A percentile compares a stretch with the other conserved stretches of the same genome.
Conservation (phyloP, 192 early-diverging fungal genomes). For the Blastocladiella britannica region DNA sequence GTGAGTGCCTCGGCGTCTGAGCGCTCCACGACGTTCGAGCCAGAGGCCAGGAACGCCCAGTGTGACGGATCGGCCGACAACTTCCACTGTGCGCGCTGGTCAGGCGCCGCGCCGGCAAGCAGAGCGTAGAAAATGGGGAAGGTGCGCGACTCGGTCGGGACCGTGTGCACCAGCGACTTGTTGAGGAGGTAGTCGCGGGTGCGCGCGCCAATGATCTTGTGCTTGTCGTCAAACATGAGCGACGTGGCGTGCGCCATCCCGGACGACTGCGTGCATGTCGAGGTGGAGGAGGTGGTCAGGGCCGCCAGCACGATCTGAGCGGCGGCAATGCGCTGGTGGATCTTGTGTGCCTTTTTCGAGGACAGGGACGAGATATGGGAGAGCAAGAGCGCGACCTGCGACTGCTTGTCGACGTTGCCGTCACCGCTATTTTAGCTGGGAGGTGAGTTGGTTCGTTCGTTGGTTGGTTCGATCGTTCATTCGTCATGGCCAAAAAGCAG, state of each 20-base stretch:
- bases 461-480: no score
- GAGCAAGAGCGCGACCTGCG: not conserved
- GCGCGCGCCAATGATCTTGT: slow-evolving; percentile 68
- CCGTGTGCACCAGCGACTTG: slow-evolving; percentile 47
- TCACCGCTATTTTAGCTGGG: no score
- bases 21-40: slow-evolving; percentile 27
- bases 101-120: slow-evolving; percentile 53
- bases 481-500: no score
- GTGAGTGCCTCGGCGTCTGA: slow-evolving; percentile 37
- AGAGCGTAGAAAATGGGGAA: slow-evolving; percentile 95
- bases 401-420: not conserved
- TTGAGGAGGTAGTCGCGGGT: slow-evolving; percentile 76
- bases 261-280: not conserved
- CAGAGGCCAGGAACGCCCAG: slow-evolving; percentile 31
- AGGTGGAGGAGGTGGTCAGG: not conserved
- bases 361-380: not conserved
- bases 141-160: slow-evolving; percentile 45
- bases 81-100: slow-evolving; percentile 54
- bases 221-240: slow-evolving; percentile 81
- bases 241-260: slow-evolving; percentile 59
- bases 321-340: not conserved
- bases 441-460: no score
- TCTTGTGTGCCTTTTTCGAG: not conserved
- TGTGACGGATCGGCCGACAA: slow-evolving; percentile 36
- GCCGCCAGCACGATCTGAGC: not conserved